phyloP scores from a whole-genome alignment of 148 eudicot genomes.

The Chenopodium album region DNA sequence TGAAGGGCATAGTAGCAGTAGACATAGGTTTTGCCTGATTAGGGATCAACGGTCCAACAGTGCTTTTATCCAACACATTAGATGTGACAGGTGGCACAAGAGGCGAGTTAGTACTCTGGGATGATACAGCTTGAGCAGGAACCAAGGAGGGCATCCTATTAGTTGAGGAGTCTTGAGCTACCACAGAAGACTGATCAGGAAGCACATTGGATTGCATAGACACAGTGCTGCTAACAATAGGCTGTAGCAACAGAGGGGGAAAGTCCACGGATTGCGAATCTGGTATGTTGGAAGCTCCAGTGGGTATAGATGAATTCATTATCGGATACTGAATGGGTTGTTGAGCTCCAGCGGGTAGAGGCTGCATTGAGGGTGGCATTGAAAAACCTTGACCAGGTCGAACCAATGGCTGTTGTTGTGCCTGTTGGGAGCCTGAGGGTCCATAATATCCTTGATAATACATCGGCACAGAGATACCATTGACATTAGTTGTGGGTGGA shows the following conservation, averaged over 20 bases:
- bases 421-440: conserved; percentile 35
- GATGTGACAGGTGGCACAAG: conserved; percentile 32
- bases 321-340: conserved; percentile 34
- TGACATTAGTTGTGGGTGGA: conserved; percentile 38
- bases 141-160: conserved; percentile 31
- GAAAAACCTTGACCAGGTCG: conserved; percentile 33
- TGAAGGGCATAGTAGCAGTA: conserved; percentile 30
- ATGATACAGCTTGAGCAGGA: conserved; percentile 30
- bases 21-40: conserved; percentile 36
- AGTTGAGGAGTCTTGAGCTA: conserved; percentile 23
- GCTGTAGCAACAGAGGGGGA: conserved; percentile 34
- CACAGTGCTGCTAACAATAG: conserved; percentile 32
- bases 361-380: conserved; percentile 36
- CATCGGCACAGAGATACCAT: conserved; percentile 36
- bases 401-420: conserved; percentile 38
- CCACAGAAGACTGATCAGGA: conserved; percentile 32
- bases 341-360: conserved; percentile 18
- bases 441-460: conserved; percentile 48
- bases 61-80: conserved; percentile 30
- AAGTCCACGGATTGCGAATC: conserved; percentile 33
- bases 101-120: conserved; percentile 30
- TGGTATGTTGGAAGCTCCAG: conserved; percentile 31
- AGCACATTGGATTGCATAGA: conserved; percentile 30
- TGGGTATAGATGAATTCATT: conserved; percentile 35
- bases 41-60: conserved; percentile 24